Conservation (phyloP, 441 rosid genomes). For the Raphanus hybrid region DNA sequence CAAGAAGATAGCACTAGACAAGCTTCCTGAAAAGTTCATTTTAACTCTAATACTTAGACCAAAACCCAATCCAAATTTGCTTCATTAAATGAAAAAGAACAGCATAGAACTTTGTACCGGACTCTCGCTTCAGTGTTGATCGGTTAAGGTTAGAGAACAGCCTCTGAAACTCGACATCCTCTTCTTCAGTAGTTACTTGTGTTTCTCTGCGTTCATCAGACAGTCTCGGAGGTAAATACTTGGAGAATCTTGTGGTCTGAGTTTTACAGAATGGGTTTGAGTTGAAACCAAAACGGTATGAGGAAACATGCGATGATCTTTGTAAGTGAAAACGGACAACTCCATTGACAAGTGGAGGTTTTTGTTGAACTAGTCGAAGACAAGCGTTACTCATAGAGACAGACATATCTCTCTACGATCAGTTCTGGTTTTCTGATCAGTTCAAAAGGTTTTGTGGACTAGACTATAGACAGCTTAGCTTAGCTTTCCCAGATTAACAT, state of each 20-base stretch:
- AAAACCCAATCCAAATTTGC: background rate
- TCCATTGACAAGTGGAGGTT: slow-evolving; percentile 3
- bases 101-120: slow-evolving; percentile 51
- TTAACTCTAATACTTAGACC: background rate
- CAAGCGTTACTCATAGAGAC: slow-evolving; percentile 19
- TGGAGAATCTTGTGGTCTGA: slow-evolving; percentile 38
- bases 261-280: slow-evolving; percentile 16
- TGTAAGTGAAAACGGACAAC: slow-evolving; percentile 1
- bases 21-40: slow-evolving; percentile 58
- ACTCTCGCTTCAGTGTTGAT: slow-evolving; percentile 77
- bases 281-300: slow-evolving; percentile 18
- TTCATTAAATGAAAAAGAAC: background rate
- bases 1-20: slow-evolving; percentile 79
- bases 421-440: slow-evolving; percentile 24
- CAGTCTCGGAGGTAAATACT: slow-evolving; percentile 49
- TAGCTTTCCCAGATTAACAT: slow-evolving; percentile 11
- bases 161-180: slow-evolving; percentile 60
- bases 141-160: slow-evolving; percentile 87
- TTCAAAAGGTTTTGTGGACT: slow-evolving; percentile 27
- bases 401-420: slow-evolving; percentile 32
- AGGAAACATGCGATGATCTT: slow-evolving; percentile 15
- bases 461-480: background rate
- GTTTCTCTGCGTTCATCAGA: slow-evolving; percentile 47
- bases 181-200: slow-evolving; percentile 28
- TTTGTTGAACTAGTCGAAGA: slow-evolving; percentile 26